Evolutionary conservation across 23 red algal species (phyloP).

Genomic region (Gracilaria gracilis): DNA sequence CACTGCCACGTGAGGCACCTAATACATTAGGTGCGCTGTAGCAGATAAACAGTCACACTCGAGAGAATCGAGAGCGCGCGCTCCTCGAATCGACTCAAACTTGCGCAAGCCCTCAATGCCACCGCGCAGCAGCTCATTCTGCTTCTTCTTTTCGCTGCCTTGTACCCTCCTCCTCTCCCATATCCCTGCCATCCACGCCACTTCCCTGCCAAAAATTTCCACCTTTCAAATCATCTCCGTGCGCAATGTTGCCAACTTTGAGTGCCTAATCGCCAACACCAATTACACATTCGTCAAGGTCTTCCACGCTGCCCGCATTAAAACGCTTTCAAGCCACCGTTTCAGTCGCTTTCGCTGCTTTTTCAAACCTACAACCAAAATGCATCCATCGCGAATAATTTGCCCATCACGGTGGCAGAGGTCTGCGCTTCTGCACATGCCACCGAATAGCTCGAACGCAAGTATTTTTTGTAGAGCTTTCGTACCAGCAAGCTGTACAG

Average conservation of each 20-base stretch:
- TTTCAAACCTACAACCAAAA: not conserved
- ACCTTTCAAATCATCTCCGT: constrained; percentile 17
- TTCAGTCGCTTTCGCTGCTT: not conserved
- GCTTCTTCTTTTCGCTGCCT: too few species aligned
- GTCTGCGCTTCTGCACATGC: constrained; percentile 6
- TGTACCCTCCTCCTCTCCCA: not conserved
- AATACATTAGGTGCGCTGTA: too few species aligned
- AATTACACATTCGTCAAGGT: constrained; percentile 22
- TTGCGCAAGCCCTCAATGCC: too few species aligned
- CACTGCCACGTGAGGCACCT: too few species aligned
- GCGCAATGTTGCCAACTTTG: not conserved
- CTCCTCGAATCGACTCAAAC: too few species aligned
- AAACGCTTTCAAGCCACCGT: not conserved
- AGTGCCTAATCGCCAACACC: not conserved
- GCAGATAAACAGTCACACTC: too few species aligned
- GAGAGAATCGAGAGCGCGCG: too few species aligned
- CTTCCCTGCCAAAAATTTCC: not conserved
- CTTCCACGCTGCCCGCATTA: constrained; percentile 46
- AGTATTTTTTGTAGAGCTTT: constrained; percentile 2
- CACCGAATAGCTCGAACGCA: not conserved
- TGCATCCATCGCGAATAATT: not conserved
- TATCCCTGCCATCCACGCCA: not conserved
- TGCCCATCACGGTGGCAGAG: constrained; percentile 7
- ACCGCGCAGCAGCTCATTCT: too few species aligned
- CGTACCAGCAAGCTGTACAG: constrained; percentile 20